Base-by-base conservation (phyloP, 441 rosid genomes). In the Adansonia gregorii region DNA sequence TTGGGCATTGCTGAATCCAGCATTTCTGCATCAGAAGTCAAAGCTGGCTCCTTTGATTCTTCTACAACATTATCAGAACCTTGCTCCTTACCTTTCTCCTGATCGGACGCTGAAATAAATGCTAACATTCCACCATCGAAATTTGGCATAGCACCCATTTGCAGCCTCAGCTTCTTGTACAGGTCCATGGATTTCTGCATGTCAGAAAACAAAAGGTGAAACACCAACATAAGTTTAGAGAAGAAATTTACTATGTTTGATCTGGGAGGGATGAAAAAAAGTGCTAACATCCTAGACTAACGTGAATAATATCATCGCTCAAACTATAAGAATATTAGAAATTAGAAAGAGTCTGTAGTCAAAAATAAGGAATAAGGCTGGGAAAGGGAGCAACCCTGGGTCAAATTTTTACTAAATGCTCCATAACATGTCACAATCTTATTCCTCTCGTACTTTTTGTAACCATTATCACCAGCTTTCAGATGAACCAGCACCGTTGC, bases 171-270 rank as follows among this genome's bases (percentile, higher is more conserved):
- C 84, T 87, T 91, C 90, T 85, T 94, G 87, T 94, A 96, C 12
- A 89, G 86, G 71, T 87, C 87, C 89, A 96, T 85, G 11, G 98
- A 96, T 81, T 83, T 88, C 99, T 96, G 94, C 86, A 4, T 4
- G 41, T 35, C 41, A 35, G 41, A 85, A 52, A 63, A 85, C 39
- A 52, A 41, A 54, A 14, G 9, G 60, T 35, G 63, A 72, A 41
- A 72, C 5, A 19, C 20, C 48, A 9, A 12, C 24, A 61, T 19
- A 48, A 70, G 75, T 48, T 69, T 60, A 27, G 41, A 35, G 41
- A 35, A 35, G 41, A 35, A 35, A 35, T 35, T 35, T 43, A 35
- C 6, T 35, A 35, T 35, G 41, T 35, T 35, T 0, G 6, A 35
- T 35, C 41, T 35, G 41, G 14, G n/a, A 60, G 11, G 46, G 49